Conservation (phyloP, 1,139 yeast genomes). For the Blastobotrys petasosporus region DNA sequence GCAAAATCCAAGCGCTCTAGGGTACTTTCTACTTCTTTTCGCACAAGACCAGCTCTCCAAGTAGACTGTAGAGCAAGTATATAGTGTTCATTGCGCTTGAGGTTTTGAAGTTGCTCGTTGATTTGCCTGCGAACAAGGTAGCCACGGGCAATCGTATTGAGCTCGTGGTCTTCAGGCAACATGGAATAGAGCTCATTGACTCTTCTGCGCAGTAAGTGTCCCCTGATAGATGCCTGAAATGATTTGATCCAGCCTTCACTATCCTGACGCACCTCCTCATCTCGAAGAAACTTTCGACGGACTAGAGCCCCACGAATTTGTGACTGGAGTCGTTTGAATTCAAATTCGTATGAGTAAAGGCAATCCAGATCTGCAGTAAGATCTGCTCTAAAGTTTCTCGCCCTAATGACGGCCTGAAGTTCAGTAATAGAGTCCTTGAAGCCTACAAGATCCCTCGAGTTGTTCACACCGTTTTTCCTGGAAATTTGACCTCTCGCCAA, state of each 20-base stretch:
- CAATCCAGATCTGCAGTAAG: constrained; percentile 34
- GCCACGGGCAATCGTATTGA: constrained; percentile 34
- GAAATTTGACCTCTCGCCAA: constrained; percentile 14
- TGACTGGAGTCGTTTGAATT: constrained; percentile 30
- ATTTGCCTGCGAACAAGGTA: constrained; percentile 23
- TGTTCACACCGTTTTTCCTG: constrained; percentile 11
- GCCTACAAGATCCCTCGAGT: constrained; percentile 1
- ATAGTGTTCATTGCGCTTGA: constrained; percentile 16
- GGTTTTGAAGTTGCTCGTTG: constrained; percentile 11
- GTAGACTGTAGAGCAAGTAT: constrained; percentile 27
- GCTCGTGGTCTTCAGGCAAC: constrained; percentile 24
- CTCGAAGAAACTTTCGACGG: constrained; percentile 34
- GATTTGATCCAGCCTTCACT: constrained; percentile 35
- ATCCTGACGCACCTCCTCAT: constrained; percentile 41
- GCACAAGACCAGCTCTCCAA: constrained; percentile 27
- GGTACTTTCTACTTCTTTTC: constrained; percentile 19
- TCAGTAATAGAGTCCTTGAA: constrained; percentile 25
- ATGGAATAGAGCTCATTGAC: constrained; percentile 17
- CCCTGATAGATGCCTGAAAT: constrained; percentile 46
- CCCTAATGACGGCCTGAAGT: constrained; percentile 35
- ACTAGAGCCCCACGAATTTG: constrained; percentile 48
- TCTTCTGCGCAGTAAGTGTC: constrained; percentile 32
- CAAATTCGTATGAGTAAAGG: constrained; percentile 25
- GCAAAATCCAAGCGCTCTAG: constrained; percentile 22
- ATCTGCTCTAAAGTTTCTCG: constrained; percentile 25